phyloP scores from a whole-genome alignment of 371 early-diverging fungal species.

The Syncephalastrum racemosum region DNA sequence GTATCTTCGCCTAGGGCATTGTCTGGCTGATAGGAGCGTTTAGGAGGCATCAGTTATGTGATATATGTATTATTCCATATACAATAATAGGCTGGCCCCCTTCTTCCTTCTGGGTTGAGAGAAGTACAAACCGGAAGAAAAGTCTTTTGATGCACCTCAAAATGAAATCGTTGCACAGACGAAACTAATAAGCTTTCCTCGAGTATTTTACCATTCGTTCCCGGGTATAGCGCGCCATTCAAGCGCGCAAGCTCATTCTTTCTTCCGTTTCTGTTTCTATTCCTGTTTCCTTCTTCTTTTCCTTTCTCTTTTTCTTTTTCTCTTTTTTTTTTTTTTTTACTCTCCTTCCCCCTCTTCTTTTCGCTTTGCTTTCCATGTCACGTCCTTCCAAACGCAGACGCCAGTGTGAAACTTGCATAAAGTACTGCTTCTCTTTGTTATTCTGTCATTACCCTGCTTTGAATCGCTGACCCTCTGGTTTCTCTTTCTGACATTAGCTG shows the following conservation, averaged over 20 bases:
- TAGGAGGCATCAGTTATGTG: conserved; percentile 7
- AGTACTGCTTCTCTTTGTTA: conserved; percentile 11
- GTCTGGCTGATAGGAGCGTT: conserved; percentile 1
- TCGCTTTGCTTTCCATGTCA: conserved; percentile 3
- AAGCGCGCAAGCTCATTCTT: neutral
- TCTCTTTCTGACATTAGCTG: conserved; percentile 15
- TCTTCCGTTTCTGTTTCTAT: neutral
- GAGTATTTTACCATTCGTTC: no score
- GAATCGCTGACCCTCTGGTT: neutral
- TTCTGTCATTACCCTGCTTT: neutral
- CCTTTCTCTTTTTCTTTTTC: neutral
- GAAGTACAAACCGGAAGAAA: no score
- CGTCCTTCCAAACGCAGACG: conserved; percentile 20
- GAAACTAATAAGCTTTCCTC: no score
- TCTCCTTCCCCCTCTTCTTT: neutral
- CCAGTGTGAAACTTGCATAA: conserved; percentile 24
- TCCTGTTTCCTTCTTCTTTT: neutral
- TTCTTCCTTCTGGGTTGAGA: no score
- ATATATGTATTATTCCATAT: no score
- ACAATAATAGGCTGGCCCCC: no score
- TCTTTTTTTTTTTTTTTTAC: neutral
- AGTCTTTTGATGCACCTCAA: no score
- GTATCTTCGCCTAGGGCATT: no score
- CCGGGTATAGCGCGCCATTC: no score
- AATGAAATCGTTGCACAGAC: no score